Evolutionary conservation across 768 basidiomycete species (phyloP), one percentile per base, ranked within the genome.

Genomic region (Boletus barrowsii): DNA sequence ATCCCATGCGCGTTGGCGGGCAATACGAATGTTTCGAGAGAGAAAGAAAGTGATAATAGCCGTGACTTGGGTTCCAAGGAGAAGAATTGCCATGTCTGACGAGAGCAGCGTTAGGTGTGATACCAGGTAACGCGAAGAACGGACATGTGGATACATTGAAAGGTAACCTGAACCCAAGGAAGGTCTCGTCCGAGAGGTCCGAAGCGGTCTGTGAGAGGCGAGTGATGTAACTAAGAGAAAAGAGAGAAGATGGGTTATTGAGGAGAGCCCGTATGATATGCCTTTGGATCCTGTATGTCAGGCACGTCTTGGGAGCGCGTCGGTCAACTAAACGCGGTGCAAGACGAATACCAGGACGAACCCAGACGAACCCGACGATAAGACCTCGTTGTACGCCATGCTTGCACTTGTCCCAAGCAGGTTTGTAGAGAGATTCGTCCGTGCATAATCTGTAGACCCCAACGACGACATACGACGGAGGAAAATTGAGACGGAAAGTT

Each of bases 401-500:
- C 37, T 18, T 39, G n/a, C 37, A 9, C 88, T 84, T 39, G 37
- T 18, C 37, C 37, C 37, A 39, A 39, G 37, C 37, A 5, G 93
- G 91, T 24, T 76, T 72, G 55, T 83, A 85, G 88, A 39, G 37
- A 11, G 17, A n/a, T 2, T 39, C 9, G 37, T 39, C 37, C 7
- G 37, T 91, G 62, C 83, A 78, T 7, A 97, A 75, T 29, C 93
- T 76, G 69, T 95, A 96, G 17, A 85, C 80, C 0, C 93, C 93
- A 0, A 97, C 92, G 5, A 91, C 70, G 43, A 86, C 83, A 67
- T 97, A 97, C 3, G 86, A 85, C 0, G 93, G 90, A 0, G 91
- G 84, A 59, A 93, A 87, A 41, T 83, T 74, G 49, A 96, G 79
- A 29, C 90, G 37, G 17, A 39, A n/a, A 15, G 37, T 39, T 17